phyloP scores from a whole-genome alignment of 1,284 basidiomycete species.

The Phylloboletellus chloephorus region DNA sequence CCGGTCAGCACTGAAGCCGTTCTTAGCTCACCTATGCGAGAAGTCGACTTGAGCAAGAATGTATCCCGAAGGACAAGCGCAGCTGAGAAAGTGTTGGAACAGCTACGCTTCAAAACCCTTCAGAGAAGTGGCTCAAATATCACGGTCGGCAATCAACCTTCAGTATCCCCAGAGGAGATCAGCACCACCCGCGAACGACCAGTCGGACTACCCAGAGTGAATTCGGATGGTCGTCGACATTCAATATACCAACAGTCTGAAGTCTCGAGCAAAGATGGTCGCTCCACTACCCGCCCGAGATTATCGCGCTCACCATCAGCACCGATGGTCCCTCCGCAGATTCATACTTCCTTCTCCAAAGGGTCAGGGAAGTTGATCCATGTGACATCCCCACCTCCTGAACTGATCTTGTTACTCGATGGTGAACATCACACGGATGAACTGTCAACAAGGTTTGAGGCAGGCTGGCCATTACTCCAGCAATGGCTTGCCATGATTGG shows the following conservation, averaged over 20 bases:
- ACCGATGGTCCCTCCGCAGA: constrained; percentile 31
- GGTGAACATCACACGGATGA: constrained; percentile 92
- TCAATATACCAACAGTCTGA: constrained; percentile 25
- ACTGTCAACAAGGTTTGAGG: constrained; percentile 75
- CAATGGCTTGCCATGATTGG: constrained; percentile 67
- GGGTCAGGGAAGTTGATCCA: constrained; percentile 15
- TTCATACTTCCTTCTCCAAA: constrained; percentile 28
- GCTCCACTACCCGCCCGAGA: constrained; percentile 40
- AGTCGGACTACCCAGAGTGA: constrained; percentile 24
- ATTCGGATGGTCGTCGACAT: constrained; percentile 30
- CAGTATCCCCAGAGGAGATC: constrained; percentile 18
- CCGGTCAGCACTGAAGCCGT: constrained; percentile 30
- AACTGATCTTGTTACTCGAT: constrained; percentile 64
- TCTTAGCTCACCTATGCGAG: constrained; percentile 23
- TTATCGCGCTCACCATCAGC: constrained; percentile 42
- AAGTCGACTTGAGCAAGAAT: constrained; percentile 12
- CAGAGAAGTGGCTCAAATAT: constrained; percentile 35
- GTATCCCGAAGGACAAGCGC: constrained; percentile 43
- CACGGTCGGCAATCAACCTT: constrained; percentile 21
- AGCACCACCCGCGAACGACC: constrained; percentile 16
- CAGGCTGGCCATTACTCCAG: constrained; percentile 80
- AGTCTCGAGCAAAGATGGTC: constrained; percentile 19
- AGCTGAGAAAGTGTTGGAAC: constrained; percentile 55
- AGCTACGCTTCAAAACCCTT: constrained; percentile 48
- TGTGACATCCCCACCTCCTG: constrained; percentile 39